Percentiles rank a stretch among this genome's conserved stretches.
phyloP scores from a whole-genome alignment of 768 basidiomycete species.

The Rhodosporidiobolus sp. region DNA sequence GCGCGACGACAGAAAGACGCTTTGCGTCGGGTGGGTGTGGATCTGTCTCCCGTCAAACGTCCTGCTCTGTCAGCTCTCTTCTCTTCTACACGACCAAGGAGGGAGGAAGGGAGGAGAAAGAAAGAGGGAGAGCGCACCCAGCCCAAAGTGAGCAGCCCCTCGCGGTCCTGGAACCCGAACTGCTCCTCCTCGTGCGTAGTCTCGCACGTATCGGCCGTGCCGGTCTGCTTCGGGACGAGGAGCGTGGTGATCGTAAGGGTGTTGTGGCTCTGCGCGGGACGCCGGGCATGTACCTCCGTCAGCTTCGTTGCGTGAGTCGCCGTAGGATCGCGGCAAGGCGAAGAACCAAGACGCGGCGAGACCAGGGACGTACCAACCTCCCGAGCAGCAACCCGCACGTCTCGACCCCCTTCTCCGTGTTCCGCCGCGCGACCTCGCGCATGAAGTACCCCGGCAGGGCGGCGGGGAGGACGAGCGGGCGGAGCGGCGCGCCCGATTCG shows the following conservation, averaged over 20 bases:
- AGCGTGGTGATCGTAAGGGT: conserved; percentile 73
- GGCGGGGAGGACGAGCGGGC: conserved; percentile 66
- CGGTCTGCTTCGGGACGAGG: conserved; percentile 81
- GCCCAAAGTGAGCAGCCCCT: conserved; percentile 77
- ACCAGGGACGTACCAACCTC: conserved; percentile 46
- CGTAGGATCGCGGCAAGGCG: neutral
- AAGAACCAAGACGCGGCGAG: neutral
- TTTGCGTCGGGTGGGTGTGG: conserved; percentile 86
- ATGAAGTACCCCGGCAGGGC: conserved; percentile 73
- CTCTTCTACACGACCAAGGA: conserved; percentile 8
- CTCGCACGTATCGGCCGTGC: conserved; percentile 85
- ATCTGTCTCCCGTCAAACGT: conserved; percentile 58
- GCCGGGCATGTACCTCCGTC: conserved; percentile 33
- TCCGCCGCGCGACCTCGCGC: conserved; percentile 64
- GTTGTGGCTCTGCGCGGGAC: conserved; percentile 52
- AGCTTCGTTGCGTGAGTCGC: neutral
- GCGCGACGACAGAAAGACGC: conserved; percentile 92
- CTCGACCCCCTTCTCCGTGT: conserved; percentile 74
- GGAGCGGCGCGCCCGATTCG: conserved; percentile 49
- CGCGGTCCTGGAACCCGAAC: conserved; percentile 75
- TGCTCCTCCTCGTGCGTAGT: conserved; percentile 89
- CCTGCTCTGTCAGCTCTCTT: neutral
- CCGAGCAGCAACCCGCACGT: conserved; percentile 84
- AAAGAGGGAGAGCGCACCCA: conserved; percentile 61
- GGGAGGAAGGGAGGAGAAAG: neutral